Base-by-base conservation (phyloP, 106 monocot genomes). In the Dendrobium officinale region DNA sequence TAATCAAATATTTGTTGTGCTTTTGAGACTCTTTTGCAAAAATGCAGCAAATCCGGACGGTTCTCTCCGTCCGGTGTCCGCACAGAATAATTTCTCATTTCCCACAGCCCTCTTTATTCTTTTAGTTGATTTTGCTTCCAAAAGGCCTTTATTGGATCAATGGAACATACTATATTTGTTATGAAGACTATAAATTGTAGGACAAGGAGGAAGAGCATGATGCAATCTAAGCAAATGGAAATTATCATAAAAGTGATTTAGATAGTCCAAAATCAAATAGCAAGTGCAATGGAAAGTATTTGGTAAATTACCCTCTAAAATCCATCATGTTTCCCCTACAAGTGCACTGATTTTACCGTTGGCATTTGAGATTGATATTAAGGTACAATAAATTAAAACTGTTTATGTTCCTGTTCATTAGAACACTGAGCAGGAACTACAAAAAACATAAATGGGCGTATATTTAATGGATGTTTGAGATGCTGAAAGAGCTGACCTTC, bases 401-500 rank as follows among this genome's bases (percentile, higher is more conserved):
- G 24, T 7, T 64, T 9, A 9, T 10, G 64, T 10, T 26, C 7
- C n/a, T 8, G 26, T 0, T 64, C 5, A 64, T 9, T 64, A 10
- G 64, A 64, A 22, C 64, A 64, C 15, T 44, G 44, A 44, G 44
- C 9, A 51, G 51, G 11, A 51, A 49, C 13, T 11, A 51, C 9
- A 51, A 49, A 49, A 51, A 7, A 51, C 24, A 64, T 24, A 24
- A 64, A 24, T 64, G 64, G 24, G 64, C 64, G 24, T 4, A 64
- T 24, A n/a, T 9, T 22, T 22, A 58, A 19, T 58, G 58, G 17
- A 2, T 22, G 15, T 26, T 26, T 22, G 24, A 7, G 2, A 64
- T 26, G 64, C 64, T 64, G 87, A 96, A 96, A 33, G 96, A 96
- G 84, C 90, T 92, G 24, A 96, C 92, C 85, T 96, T 96, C 93